Base-by-base conservation (phyloP, 768 basidiomycete species). In the Russula lepida region DNA sequence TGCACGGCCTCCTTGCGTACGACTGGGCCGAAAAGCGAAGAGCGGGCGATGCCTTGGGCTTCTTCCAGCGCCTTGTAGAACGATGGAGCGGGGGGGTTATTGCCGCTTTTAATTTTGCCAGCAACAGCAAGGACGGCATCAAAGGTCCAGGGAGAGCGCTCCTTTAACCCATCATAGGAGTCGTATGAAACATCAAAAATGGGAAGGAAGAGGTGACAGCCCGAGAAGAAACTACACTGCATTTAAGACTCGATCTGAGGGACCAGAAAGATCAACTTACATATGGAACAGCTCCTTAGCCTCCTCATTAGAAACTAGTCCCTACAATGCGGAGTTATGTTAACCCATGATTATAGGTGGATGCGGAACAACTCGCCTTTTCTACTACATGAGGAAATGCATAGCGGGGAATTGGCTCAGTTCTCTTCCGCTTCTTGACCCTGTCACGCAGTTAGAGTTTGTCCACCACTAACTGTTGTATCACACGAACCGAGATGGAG, bases 201-300 rank as follows among this genome's bases (percentile, higher is more conserved):
- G 50, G 95, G 94, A 66, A 97, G 92, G 79, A 97, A 98, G 71
- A 94, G 81, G 77, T 97, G 90, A 75, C 93, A 97, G 52, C 94
- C 94, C 60, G 89, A 86, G 77, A 95, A 95, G 79, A 95, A 98
- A 70, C 91, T 93, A 49, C 23, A 53, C 21, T 65, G 48, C 67
- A 70, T 73, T 73, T 69, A 68, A 64, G 68, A 67, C 69, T 19
- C 25, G 27, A n/a, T 28, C 28, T 62, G 30, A 35, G 19, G 47
- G 3, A 27, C 43, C 51, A 48, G 28, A 68, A 19, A 62, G 47
- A 35, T 52, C 17, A 70, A 68, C 82, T 74, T 63, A 92, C 88
- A 95, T 92, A 76, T 92, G 88, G 77, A 88, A 94, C 57, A 97
- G 80, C 72, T 93, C 91, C 68, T 91, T 82, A 58, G 92, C 94